A percentile compares a stretch with the other conserved stretches of the same genome.
These are phyloP conservation scores for Orbilia quercus DNA, from an alignment of 2,329 filamentous ascomycete species.

Conservation along the genomic window DNA sequence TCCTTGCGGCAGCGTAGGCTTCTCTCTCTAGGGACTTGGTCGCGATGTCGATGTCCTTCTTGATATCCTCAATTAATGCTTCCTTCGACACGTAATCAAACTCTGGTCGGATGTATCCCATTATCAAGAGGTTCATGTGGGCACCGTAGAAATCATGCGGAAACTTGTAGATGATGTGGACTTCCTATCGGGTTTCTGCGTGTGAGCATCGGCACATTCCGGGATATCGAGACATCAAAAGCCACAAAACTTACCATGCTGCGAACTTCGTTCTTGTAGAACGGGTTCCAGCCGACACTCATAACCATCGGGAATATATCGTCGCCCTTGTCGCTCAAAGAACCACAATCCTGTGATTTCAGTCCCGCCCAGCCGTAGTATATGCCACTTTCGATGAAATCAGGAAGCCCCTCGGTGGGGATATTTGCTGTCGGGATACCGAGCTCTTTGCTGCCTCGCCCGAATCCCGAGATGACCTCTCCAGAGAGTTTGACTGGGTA, in stretches of 20 bases:
- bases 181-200: slow-evolving; percentile 68
- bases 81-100: slow-evolving; percentile 87
- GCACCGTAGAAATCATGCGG: slow-evolving; percentile 83
- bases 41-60: slow-evolving; percentile 86
- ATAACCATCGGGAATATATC: slow-evolving; percentile 85
- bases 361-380: slow-evolving; percentile 92
- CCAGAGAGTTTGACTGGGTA: slow-evolving; percentile 87
- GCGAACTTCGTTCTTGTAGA: slow-evolving; percentile 89
- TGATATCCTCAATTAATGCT: slow-evolving; percentile 86
- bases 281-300: slow-evolving; percentile 96
- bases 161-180: slow-evolving; percentile 86
- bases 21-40: slow-evolving; percentile 75
- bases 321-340: slow-evolving; percentile 30
- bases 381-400: slow-evolving; percentile 77
- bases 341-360: slow-evolving; percentile 61
- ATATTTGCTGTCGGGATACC: slow-evolving; percentile 97
- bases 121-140: slow-evolving; percentile 80
- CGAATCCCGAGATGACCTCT: slow-evolving; percentile 90
- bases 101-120: slow-evolving; percentile 90
- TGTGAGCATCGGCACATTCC: slow-evolving; percentile 24
- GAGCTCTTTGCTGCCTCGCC: slow-evolving; percentile 93
- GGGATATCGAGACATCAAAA: not conserved
- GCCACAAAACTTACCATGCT: slow-evolving; percentile 70
- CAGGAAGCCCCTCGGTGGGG: slow-evolving; percentile 74
- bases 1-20: slow-evolving; percentile 64